These are phyloP conservation scores for Pythium apleroticum DNA, from an alignment of 352 stramenopile genomes.

Conservation along the genomic window DNA sequence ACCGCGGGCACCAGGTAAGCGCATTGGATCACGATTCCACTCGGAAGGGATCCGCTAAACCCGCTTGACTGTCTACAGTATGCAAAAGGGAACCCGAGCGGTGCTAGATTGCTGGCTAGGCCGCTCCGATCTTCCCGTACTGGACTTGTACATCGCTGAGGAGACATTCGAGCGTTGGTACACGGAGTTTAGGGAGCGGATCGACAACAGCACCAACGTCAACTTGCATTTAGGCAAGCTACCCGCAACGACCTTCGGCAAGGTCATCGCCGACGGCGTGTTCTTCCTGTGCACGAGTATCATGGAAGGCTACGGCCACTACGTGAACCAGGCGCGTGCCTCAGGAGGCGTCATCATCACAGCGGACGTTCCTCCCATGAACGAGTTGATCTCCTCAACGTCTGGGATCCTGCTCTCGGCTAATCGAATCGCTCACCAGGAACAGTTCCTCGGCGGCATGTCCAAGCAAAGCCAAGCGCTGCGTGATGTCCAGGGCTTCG, in stretches of 20 bases:
- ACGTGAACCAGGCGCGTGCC: slow-evolving; percentile 60
- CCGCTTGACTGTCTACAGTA: too few species aligned
- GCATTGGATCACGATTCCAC: too few species aligned
- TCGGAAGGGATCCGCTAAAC: too few species aligned
- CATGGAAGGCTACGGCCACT: slow-evolving; percentile 59
- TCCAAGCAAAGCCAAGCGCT: slow-evolving; percentile 29
- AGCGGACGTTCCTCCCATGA: slow-evolving; percentile 51
- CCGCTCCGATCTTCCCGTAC: background rate
- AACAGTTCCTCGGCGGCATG: slow-evolving; percentile 49
- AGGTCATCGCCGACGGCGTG: slow-evolving; percentile 29
- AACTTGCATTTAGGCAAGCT: slow-evolving; percentile 39
- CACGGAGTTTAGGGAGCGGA: slow-evolving; percentile 32
- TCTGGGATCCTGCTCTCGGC: slow-evolving; percentile 44
- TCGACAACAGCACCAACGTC: slow-evolving; percentile 14
- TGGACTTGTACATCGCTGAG: slow-evolving; percentile 37
- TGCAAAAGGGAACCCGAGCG: background rate
- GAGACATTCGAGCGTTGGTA: slow-evolving; percentile 33
- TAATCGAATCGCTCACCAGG: too few species aligned
- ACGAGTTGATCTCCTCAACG: slow-evolving; percentile 46
- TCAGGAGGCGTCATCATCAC: slow-evolving; percentile 42
- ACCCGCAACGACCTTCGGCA: too few species aligned
- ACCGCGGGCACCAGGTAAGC: slow-evolving; percentile 38
- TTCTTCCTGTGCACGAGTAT: slow-evolving; percentile 63
- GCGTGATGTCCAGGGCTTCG: slow-evolving; percentile 36
- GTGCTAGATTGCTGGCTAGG: background rate